A percentile compares a stretch with the other conserved stretches of the same genome.
These are phyloP conservation scores for Senecio squalidus DNA, from an alignment of 140 eudicot species.

Conservation along the genomic window DNA sequence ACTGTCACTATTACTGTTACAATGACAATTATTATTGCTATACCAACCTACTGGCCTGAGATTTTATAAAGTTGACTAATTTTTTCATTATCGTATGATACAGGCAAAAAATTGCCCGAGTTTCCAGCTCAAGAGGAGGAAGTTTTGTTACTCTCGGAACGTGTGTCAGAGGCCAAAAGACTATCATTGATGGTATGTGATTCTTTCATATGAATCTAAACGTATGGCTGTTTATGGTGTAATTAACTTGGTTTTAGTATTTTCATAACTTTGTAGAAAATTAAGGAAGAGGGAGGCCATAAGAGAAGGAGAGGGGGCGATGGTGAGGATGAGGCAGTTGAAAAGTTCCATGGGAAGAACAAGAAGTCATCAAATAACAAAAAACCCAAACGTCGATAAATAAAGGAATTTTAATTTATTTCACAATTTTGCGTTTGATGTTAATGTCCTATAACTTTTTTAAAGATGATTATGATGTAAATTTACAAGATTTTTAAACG, in stretches of 20 bases:
- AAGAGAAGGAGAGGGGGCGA: slow-evolving; percentile 7
- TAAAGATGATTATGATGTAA: no score
- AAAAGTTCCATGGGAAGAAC: slow-evolving; percentile 6
- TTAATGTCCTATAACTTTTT: no score
- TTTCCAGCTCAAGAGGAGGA: slow-evolving; percentile 69
- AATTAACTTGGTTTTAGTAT: not conserved
- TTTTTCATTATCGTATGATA: not conserved
- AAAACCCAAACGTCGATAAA: slow-evolving; percentile 5
- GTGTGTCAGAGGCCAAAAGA: slow-evolving; percentile 77
- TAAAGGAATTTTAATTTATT: not conserved
- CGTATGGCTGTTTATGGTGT: not conserved
- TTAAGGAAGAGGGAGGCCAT: slow-evolving; percentile 7
- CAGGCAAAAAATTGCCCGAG: slow-evolving; percentile 70
- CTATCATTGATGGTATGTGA: slow-evolving; percentile 47
- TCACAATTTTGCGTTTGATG: not conserved
- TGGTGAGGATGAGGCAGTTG: not conserved
- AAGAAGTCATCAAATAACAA: not conserved
- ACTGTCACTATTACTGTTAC: no score
- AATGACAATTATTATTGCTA: no score
- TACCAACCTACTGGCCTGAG: no score
- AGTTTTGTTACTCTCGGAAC: slow-evolving; percentile 55
- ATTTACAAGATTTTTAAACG: no score
- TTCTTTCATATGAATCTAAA: not conserved
- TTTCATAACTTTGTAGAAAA: not conserved
- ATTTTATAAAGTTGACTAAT: no score